A percentile compares a stretch with the other conserved stretches of the same genome.
phyloP scores from a whole-genome alignment of 2,329 filamentous ascomycete species.

The Sphaerostilbella broomeana region DNA sequence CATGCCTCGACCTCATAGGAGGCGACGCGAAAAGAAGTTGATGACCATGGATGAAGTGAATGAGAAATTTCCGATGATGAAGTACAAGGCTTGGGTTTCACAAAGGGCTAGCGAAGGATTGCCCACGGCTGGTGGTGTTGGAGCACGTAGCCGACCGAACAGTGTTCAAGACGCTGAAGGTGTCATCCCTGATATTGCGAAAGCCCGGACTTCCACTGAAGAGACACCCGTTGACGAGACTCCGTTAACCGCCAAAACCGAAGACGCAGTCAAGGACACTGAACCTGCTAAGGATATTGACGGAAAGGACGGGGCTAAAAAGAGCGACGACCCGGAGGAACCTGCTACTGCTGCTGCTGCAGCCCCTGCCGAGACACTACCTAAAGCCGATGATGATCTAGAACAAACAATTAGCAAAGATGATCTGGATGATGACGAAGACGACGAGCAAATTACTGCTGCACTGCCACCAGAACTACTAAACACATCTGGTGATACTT shows the following conservation, averaged over 20 bases:
- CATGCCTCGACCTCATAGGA: slow-evolving; percentile 77
- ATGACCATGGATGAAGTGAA: slow-evolving; percentile 99
- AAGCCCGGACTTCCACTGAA: slow-evolving; percentile 39
- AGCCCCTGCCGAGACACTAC: slow-evolving; percentile 12
- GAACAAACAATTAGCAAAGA: slow-evolving; percentile 43
- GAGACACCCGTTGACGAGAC: slow-evolving; percentile 24
- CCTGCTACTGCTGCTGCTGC: background rate
- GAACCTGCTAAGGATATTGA: slow-evolving; percentile 17
- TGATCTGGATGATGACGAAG: slow-evolving; percentile 58
- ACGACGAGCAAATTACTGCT: slow-evolving; percentile 75
- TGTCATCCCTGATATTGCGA: slow-evolving; percentile 37
- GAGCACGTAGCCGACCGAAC: slow-evolving; percentile 63
- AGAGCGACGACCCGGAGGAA: slow-evolving; percentile 10
- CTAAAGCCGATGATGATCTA: slow-evolving; percentile 24
- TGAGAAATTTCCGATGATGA: slow-evolving; percentile 88
- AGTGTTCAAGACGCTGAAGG: slow-evolving; percentile 65
- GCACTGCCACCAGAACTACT: slow-evolving; percentile 76
- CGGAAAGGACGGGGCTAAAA: slow-evolving; percentile 14
- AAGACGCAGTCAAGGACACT: too few species aligned
- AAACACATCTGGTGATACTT: slow-evolving; percentile 79
- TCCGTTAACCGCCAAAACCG: slow-evolving; percentile 13
- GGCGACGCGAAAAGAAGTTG: slow-evolving; percentile 91
- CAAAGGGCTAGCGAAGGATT: slow-evolving; percentile 76
- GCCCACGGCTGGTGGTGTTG: slow-evolving; percentile 77
- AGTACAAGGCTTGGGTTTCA: slow-evolving; percentile 94